Base-by-base conservation (phyloP, 2,329 filamentous ascomycete species). In the Alternaria burnsii region DNA sequence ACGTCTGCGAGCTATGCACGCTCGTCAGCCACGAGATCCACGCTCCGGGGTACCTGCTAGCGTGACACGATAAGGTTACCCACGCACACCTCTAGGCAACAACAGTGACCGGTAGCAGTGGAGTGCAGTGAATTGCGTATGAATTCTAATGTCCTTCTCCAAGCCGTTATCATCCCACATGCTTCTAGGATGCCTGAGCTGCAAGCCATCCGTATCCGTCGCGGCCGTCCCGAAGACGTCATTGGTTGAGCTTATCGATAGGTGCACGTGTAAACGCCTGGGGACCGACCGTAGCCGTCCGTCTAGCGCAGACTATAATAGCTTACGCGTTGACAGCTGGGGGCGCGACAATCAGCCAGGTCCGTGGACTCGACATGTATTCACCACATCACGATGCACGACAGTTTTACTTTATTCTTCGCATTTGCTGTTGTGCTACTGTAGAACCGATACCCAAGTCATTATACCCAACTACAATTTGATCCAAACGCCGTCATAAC, bases 391-490 rank as follows among this genome's bases (percentile, higher is more conserved):
- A 59, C 52, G n/a, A 14, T 44, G 14, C 56, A 3, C 20, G 18
- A 41, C 18, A 22, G 0, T 14, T 24, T 16, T 34, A 41, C 26
- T 47, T 28, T 7, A 47, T 28, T 28, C 36, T 28, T 50, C n/a
- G 22, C 20, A 61, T 67, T 60, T 24, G 55, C 57, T 67, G 62
- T 48, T 70, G 42, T 42, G 55, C 42, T 60, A 40, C 62, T 52
- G 61, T 58, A 59, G 38, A 59, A 61, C 50, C 47, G 58, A 54
- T 56, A 51, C 53, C 42, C 52, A 54, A 63, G 32, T 48, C 54
- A 61, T 64, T 63, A 62, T 60, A 56, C 57, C 58, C 46, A 63
- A 53, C 52, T 65, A 58, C 65, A 72, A 67, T 71, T 62, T 71
- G 64, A 69, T 51, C 68, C 71, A 55, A 64, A 67, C 54, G 58